A percentile compares a stretch with the other conserved stretches of the same genome.
Conservation (phyloP, 2,329 filamentous ascomycete genomes). For the Eutypella sp. region DNA sequence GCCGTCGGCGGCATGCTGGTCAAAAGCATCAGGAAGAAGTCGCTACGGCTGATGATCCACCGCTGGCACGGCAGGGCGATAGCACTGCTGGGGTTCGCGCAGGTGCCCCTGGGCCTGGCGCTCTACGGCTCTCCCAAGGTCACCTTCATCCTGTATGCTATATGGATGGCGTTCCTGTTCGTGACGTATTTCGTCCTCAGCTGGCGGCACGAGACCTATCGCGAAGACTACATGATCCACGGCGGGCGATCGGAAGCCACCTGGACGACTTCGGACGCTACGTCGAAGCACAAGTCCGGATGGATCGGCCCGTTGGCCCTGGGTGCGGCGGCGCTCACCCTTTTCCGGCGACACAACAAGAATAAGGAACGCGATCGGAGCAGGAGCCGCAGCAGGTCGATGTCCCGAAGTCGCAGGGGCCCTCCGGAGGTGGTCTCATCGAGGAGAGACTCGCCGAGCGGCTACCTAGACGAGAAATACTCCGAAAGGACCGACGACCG, state of each 20-base stretch:
- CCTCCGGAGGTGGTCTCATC: conserved; percentile 48
- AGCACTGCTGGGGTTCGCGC: conserved; percentile 75
- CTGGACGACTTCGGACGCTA: conserved; percentile 19
- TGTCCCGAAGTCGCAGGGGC: conserved; percentile 31
- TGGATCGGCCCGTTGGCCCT: conserved; percentile 52
- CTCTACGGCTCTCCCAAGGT: conserved; percentile 85
- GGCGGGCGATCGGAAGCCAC: conserved; percentile 51
- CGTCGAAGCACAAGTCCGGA: conserved; percentile 37
- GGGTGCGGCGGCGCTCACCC: conserved; percentile 44
- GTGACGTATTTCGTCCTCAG: conserved; percentile 75
- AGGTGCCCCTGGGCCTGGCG: conserved; percentile 83
- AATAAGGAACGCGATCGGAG: conserved; percentile 36
- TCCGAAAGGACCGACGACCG: conserved; percentile 41
- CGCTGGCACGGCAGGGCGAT: conserved; percentile 80
- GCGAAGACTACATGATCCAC: conserved; percentile 49
- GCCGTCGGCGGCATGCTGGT: conserved; percentile 65
- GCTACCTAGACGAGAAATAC: conserved; percentile 61
- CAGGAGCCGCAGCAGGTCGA: conserved; percentile 31
- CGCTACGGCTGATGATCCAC: conserved; percentile 63
- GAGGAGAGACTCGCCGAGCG: conserved; percentile 49
- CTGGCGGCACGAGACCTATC: conserved; percentile 57
- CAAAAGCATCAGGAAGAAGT: conserved; percentile 43
- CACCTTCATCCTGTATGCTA: conserved; percentile 78
- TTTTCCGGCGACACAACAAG: conserved; percentile 41
- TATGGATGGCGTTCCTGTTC: conserved; percentile 71